Conservation (phyloP, 768 basidiomycete genomes). For the Russula sp. region DNA sequence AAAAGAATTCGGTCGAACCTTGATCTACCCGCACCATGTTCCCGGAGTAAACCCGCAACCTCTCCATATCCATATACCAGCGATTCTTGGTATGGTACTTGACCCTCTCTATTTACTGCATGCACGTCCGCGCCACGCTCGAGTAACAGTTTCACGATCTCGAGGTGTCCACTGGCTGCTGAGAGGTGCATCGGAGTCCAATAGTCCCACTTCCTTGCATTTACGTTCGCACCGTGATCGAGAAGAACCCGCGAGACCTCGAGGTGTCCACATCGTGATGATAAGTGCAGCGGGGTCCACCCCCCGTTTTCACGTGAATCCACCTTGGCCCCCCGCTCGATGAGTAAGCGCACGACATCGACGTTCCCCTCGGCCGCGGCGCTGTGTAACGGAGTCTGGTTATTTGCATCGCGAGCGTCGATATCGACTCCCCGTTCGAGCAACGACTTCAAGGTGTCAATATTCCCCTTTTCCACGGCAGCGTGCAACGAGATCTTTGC, state of each 20-base stretch:
- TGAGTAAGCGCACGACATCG: background rate
- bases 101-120: background rate
- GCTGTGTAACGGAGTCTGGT: background rate
- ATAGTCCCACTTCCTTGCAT: background rate
- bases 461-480: constrained; percentile 1
- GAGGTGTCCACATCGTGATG: constrained; percentile 6
- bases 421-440: background rate
- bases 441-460: background rate
- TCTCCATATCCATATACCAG: background rate
- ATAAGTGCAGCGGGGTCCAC: background rate
- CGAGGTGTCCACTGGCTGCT: background rate
- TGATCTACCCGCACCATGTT: too few relatives aligned
- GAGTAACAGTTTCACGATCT: background rate
- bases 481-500: background rate
- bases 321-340: constrained; percentile 8
- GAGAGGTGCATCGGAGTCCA: background rate
- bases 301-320: background rate
- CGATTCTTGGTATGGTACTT: background rate
- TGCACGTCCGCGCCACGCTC: background rate
- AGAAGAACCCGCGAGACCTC: constrained; percentile 3
- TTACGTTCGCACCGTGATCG: constrained; percentile 1
- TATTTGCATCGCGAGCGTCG: background rate
- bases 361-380: background rate
- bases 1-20: too few relatives aligned
- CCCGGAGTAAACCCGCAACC: background rate